These are phyloP conservation scores for Annulohypoxylon moriforme DNA, from an alignment of 495 filamentous ascomycete genomes.

Conservation along the genomic window DNA sequence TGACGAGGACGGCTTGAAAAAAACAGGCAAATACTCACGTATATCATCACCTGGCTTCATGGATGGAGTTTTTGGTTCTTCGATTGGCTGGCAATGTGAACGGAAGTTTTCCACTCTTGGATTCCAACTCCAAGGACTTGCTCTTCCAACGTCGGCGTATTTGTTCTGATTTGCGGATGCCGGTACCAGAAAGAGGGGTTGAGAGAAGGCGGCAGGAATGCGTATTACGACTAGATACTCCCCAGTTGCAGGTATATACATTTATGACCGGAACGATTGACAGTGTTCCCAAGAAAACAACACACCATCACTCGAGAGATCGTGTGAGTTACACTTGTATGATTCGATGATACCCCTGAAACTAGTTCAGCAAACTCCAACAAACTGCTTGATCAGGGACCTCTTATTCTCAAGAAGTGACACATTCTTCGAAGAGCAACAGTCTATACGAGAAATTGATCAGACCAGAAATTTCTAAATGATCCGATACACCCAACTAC, in stretches of 20 bases:
- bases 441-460: not conserved
- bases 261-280: slow-evolving; percentile 10
- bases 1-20: slow-evolving; percentile 43
- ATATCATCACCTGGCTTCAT: slow-evolving; percentile 44
- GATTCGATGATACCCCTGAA: slow-evolving; percentile 8
- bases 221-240: slow-evolving; percentile 48
- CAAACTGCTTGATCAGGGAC: not conserved
- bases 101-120: slow-evolving; percentile 32
- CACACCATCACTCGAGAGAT: not conserved
- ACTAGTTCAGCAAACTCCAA: not conserved
- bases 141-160: slow-evolving; percentile 43
- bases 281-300: slow-evolving; percentile 1
- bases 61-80: slow-evolving; percentile 47
- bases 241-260: slow-evolving; percentile 46
- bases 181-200: slow-evolving; percentile 34
- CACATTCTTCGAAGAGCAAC: not conserved
- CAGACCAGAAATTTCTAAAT: not conserved
- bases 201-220: slow-evolving; percentile 33
- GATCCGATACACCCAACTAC: too few relatives aligned
- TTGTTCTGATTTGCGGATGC: slow-evolving; percentile 38
- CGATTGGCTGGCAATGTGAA: slow-evolving; percentile 35
- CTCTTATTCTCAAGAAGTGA: not conserved
- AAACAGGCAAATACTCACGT: slow-evolving; percentile 40
- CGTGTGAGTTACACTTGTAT: not conserved
- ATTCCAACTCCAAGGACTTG: slow-evolving; percentile 31